phyloP scores from a whole-genome alignment of 1,139 yeast species.

The Nematodospora anomalae region DNA sequence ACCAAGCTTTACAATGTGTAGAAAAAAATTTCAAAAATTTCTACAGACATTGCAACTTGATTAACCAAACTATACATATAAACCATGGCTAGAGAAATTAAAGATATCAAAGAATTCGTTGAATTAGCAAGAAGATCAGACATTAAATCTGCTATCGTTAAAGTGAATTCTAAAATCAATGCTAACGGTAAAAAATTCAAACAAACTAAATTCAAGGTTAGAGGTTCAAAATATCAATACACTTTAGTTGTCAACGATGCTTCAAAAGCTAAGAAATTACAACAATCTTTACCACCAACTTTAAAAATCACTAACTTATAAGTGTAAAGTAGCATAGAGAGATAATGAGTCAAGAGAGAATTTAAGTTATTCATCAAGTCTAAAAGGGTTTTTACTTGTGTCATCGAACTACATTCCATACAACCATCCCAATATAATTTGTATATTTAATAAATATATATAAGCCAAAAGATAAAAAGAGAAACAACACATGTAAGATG shows the following conservation, averaged over 20 bases:
- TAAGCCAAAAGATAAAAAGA: slow-evolving; percentile 1
- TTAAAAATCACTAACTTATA: slow-evolving; percentile 73
- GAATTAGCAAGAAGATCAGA: slow-evolving; percentile 98
- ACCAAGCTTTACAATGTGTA: neutral
- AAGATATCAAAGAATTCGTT: slow-evolving; percentile 96
- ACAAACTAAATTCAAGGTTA: slow-evolving; percentile 98
- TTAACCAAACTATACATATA: slow-evolving; percentile 11
- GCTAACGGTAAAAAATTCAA: slow-evolving; percentile 83
- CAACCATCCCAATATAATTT: slow-evolving; percentile 9
- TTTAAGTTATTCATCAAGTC: slow-evolving; percentile 3
- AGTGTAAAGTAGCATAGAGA: slow-evolving; percentile 17
- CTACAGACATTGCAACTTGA: no score
- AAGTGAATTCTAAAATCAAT: slow-evolving; percentile 83
- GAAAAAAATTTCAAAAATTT: slow-evolving; percentile 1
- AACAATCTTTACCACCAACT: slow-evolving; percentile 97
- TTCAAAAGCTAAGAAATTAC: slow-evolving; percentile 97
- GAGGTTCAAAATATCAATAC: slow-evolving; percentile 94
- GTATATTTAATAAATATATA: slow-evolving; percentile 21
- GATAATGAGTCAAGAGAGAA: slow-evolving; percentile 5
- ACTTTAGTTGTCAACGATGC: slow-evolving; percentile 95
- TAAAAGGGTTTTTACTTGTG: slow-evolving; percentile 2
- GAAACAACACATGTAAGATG: neutral
- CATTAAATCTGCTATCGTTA: slow-evolving; percentile 89
- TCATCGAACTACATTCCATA: neutral
- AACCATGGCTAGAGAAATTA: slow-evolving; percentile 60